These are phyloP conservation scores for Alternaria triticina DNA, from an alignment of 2,329 filamentous ascomycete genomes.

Conservation along the genomic window DNA sequence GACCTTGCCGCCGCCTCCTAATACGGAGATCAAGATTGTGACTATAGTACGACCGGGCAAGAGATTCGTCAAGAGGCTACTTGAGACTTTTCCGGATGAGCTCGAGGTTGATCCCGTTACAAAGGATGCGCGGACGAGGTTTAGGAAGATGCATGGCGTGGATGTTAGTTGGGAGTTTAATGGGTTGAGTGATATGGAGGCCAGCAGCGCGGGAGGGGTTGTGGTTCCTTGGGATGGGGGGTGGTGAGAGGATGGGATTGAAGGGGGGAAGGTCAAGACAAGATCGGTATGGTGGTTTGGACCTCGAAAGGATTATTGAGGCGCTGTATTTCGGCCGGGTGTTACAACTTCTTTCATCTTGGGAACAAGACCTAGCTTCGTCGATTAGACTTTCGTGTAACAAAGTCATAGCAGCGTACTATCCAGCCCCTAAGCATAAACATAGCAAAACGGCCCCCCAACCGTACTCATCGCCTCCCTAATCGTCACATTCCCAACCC, in stretches of 20 bases:
- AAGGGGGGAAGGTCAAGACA: background rate
- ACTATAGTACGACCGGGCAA: slow-evolving; percentile 41
- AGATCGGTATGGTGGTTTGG: background rate
- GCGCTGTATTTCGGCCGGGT: background rate
- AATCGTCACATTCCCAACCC: slow-evolving; percentile 39
- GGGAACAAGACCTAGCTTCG: background rate
- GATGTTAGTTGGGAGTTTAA: slow-evolving; percentile 44
- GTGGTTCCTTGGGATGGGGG: background rate
- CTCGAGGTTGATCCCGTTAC: slow-evolving; percentile 39
- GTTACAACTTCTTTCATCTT: background rate
- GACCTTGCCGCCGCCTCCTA: background rate
- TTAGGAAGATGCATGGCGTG: slow-evolving; percentile 37
- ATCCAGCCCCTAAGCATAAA: slow-evolving; percentile 41
- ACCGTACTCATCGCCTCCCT: slow-evolving; percentile 52
- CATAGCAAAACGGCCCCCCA: slow-evolving; percentile 56
- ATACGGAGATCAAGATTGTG: slow-evolving; percentile 42
- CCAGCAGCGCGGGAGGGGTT: background rate
- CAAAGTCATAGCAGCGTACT: background rate
- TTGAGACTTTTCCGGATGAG: slow-evolving; percentile 63
- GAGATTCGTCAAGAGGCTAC: slow-evolving; percentile 55
- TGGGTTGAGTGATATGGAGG: slow-evolving; percentile 17
- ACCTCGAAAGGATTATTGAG: background rate
- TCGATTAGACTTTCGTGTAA: background rate
- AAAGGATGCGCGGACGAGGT: slow-evolving; percentile 43
- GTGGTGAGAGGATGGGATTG: background rate